Base-by-base conservation (phyloP, 2,329 filamentous ascomycete species). In the Penicillium hesseltinei region DNA sequence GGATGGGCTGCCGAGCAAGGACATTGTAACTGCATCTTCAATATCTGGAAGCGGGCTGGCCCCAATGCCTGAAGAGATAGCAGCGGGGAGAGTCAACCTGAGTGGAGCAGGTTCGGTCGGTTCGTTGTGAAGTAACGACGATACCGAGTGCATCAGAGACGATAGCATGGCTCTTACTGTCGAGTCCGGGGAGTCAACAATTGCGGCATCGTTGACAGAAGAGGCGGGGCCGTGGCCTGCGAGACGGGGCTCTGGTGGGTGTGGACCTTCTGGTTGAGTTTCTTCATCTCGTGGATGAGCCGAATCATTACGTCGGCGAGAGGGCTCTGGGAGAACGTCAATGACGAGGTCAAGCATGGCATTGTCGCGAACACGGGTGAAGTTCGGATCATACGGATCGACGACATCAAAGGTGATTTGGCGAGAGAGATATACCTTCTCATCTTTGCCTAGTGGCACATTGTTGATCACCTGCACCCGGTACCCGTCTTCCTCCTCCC, bases 391-490 rank as follows among this genome's bases (percentile, higher is more conserved):
- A 23, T 85, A 84, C 5, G 77, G 75, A 67, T 78, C 78, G 35
- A 81, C 66, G 36, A 92, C 83, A 62, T 90, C 88, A 56, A 88
- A 85, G 29, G 91, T 86, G 27, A 93, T 84, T 57, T 91, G 86
- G 25, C 89, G 85, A 46, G 88, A 83, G 62, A 97, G 84, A 70
- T 90, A 90, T 21, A 97, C 86, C 62, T 88, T 90, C 74, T 97
- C 93, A 69, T 97, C 91, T 47, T 89, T 88, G 4, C 93, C 93
- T 4, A 99, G 80, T 1, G 89, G 84, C 40, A 92, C 83, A 64
- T 89, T 90, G 42, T 91, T 92, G 60, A 96, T 87, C 44, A 89
- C 88, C 56, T 89, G 90, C 42, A 97, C 87, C 43, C 79, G 75
- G 55, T 74, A 81, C 11, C 73, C 74, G 38, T 77, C 76, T 21